phyloP scores from a whole-genome alignment of 345 rosid genomes.

The Salix arbutifolia region DNA sequence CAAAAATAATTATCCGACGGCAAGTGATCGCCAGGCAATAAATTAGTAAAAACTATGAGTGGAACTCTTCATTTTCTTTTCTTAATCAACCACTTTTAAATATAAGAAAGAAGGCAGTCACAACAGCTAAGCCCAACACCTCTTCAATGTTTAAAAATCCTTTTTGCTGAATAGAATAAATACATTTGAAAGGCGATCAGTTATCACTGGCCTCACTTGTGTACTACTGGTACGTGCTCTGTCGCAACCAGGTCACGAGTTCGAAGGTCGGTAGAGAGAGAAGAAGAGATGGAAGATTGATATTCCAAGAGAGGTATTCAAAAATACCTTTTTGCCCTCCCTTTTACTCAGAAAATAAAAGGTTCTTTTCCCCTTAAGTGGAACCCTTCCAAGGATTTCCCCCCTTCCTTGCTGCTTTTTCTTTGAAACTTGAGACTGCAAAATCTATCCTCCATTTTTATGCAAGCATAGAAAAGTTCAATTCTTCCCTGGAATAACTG shows the following conservation, averaged over 20 bases:
- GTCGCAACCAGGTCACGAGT: not conserved
- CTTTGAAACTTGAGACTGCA: too few species aligned
- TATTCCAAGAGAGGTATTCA: not conserved
- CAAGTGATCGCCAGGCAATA: too few species aligned
- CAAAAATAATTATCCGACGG: too few species aligned
- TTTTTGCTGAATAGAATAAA: not conserved
- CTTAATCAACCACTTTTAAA: not conserved
- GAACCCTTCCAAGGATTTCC: too few species aligned
- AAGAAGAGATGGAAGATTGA: not conserved
- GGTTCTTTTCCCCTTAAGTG: too few species aligned
- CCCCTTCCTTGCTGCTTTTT: too few species aligned
- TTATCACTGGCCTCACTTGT: not conserved
- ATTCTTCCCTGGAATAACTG: not conserved
- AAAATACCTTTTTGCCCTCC: too few species aligned
- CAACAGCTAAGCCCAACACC: not conserved
- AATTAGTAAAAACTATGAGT: too few species aligned
- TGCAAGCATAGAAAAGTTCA: too few species aligned
- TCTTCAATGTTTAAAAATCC: not conserved
- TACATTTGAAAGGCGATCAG: accelerated
- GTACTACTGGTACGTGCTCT: not conserved
- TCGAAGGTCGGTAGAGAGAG: not conserved
- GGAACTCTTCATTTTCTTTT: not conserved
- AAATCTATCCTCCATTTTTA: too few species aligned
- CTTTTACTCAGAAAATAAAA: too few species aligned
- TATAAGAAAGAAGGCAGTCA: not conserved